These are phyloP conservation scores for Avena atlantica DNA, from an alignment of 176 grass and related monocot species.

Conservation along the genomic window DNA sequence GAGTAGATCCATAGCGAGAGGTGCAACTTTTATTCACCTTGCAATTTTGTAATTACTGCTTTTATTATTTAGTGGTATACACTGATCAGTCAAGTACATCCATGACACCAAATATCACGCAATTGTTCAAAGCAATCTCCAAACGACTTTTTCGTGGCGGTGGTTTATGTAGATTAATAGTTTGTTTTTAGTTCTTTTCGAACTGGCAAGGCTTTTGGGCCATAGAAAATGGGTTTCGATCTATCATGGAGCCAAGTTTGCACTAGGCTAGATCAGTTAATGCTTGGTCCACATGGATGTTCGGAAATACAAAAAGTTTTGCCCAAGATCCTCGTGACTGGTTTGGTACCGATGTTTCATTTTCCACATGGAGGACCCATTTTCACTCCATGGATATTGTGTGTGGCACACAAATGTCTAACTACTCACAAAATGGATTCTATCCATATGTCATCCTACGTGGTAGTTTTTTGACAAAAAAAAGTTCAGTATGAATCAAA, in stretches of 20 bases:
- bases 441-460: no score
- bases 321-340: neutral
- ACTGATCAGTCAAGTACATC: no score
- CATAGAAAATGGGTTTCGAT: neutral
- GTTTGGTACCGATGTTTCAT: neutral
- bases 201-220: neutral
- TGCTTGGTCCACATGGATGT: neutral
- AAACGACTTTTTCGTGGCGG: neutral
- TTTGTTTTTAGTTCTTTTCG: neutral
- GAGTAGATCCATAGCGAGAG: no score
- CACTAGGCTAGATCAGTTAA: neutral
- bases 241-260: neutral
- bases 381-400: neutral
- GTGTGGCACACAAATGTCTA: neutral
- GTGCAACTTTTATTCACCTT: no score
- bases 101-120: no score
- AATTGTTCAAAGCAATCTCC: neutral
- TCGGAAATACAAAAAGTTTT: neutral
- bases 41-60: no score
- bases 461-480: no score
- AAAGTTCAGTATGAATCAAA: no score
- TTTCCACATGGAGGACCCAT: neutral
- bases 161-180: constrained; percentile 7
- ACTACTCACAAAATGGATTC: no score
- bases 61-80: no score